Conservation (phyloP, 768 basidiomycete species). For the Suillus subaureus region DNA sequence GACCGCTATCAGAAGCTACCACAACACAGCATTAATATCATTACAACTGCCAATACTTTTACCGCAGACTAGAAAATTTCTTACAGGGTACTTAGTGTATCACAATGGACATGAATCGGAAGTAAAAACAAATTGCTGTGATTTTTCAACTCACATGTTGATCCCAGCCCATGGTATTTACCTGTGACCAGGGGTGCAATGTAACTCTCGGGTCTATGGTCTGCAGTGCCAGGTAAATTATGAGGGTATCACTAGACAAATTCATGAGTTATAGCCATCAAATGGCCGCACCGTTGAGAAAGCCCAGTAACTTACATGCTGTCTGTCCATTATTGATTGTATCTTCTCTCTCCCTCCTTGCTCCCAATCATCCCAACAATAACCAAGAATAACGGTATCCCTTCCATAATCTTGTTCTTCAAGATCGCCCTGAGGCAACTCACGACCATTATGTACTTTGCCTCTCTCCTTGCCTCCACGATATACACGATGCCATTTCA, state of each 20-base stretch:
- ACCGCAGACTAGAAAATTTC: neutral
- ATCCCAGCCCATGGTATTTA: neutral
- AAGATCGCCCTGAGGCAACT: conserved; percentile 26
- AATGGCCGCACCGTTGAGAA: neutral
- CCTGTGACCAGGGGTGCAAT: neutral
- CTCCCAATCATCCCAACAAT: conserved; percentile 50
- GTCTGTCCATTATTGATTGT: conserved; percentile 1
- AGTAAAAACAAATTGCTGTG: neutral
- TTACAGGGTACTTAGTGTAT: neutral
- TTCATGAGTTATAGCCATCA: neutral
- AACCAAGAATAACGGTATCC: conserved; percentile 35
- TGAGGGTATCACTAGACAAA: neutral
- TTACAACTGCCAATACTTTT: neutral
- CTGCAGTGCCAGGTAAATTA: neutral
- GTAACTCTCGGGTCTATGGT: too few relatives aligned
- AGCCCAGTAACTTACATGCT: neutral
- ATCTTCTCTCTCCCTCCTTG: conserved; percentile 19
- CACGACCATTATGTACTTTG: conserved; percentile 28
- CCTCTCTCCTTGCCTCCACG: conserved; percentile 30
- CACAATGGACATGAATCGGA: neutral
- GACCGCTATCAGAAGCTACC: too few relatives aligned
- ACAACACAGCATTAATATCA: too few relatives aligned
- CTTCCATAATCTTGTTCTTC: conserved; percentile 27
- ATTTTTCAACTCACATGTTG: neutral
- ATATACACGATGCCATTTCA: conserved; percentile 39